Percentiles rank a stretch among this genome's conserved stretches.
These are phyloP conservation scores for Penicillium diatomitis DNA, from an alignment of 495 filamentous ascomycete genomes.

Conservation along the genomic window DNA sequence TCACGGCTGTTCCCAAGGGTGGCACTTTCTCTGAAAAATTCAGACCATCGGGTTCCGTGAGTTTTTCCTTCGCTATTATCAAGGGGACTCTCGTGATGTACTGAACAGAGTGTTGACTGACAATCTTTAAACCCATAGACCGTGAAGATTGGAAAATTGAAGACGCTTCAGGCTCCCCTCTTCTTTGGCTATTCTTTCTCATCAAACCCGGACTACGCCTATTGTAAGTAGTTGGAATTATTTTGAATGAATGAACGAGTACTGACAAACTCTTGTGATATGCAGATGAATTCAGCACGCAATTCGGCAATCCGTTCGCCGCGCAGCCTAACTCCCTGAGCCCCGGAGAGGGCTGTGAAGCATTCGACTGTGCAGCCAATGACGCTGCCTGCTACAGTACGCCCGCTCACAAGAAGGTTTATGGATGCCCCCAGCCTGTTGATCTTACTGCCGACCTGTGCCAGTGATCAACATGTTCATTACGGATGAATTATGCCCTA, in stretches of 20 bases:
- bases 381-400: constrained; percentile 22
- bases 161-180: constrained; percentile 17
- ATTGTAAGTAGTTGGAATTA: constrained; percentile 17
- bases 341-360: constrained; percentile 20
- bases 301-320: constrained; percentile 24
- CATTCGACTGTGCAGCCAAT: constrained; percentile 22
- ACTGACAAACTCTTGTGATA: constrained; percentile 5
- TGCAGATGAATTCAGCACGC: constrained; percentile 18
- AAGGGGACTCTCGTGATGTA: neutral
- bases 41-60: constrained; percentile 18
- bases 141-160: constrained; percentile 21
- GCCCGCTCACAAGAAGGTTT: constrained; percentile 21
- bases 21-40: constrained; percentile 20
- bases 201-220: constrained; percentile 20
- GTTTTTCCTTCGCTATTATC: constrained; percentile 7
- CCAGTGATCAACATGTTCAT: no score
- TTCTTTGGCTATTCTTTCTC: constrained; percentile 26
- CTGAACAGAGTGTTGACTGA: constrained; percentile 6
- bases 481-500: no score
- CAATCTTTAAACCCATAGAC: constrained; percentile 13
- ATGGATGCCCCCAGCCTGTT: constrained; percentile 24
- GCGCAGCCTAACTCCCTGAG: constrained; percentile 19
- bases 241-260: neutral
- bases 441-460: neutral
- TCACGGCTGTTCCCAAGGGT: constrained; percentile 18